Percentiles rank a stretch among this genome's conserved stretches.
Evolutionary conservation across 225 moss, liverwort and hornwort species (phyloP).

Genomic region (Pseudoscleropodium purum): DNA sequence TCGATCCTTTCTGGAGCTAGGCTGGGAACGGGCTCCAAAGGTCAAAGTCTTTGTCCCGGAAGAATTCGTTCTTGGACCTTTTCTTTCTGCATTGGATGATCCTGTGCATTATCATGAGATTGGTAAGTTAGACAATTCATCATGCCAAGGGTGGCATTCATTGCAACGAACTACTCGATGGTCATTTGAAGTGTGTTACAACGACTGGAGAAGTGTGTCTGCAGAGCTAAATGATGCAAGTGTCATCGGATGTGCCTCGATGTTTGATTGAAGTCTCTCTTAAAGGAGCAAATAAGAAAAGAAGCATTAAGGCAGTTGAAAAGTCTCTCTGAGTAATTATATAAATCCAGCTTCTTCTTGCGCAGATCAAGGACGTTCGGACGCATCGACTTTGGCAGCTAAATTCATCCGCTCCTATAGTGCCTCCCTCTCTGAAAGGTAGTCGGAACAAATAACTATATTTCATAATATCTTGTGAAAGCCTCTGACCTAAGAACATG

Average conservation of each 20-base stretch:
- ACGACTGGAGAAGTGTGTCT: neutral
- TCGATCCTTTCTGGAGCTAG: slow-evolving; percentile 68
- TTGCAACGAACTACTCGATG: neutral
- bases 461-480: neutral
- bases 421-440: slow-evolving; percentile 62
- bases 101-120: slow-evolving; percentile 52
- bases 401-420: slow-evolving; percentile 57
- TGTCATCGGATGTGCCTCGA: neutral
- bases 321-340: neutral
- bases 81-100: slow-evolving; percentile 62
- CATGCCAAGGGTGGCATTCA: neutral
- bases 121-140: slow-evolving; percentile 28
- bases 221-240: neutral
- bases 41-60: slow-evolving; percentile 54
- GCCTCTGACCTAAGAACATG: neutral
- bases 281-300: neutral
- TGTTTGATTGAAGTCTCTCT: neutral
- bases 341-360: neutral
- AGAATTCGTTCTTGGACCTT: slow-evolving; percentile 60
- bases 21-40: slow-evolving; percentile 53
- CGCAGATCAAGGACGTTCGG: slow-evolving; percentile 50
- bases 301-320: neutral
- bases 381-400: slow-evolving; percentile 46
- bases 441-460: neutral
- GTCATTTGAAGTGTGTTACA: neutral